Conservation (phyloP, 1,284 basidiomycete species). For the Apiotrichum brassicae region DNA sequence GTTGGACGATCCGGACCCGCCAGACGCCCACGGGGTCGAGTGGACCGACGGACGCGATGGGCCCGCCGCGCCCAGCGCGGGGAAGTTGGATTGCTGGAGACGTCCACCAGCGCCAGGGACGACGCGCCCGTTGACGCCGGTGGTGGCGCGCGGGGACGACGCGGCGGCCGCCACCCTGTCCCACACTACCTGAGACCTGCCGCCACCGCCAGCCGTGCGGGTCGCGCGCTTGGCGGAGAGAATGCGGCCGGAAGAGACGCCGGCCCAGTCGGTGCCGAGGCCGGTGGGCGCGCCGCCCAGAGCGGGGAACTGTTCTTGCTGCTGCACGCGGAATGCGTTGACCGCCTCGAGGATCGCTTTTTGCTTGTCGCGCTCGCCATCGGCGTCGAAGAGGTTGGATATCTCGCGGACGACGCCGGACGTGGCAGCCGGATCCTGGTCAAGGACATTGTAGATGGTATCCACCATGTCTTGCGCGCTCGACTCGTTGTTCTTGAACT, state of each 20-base stretch:
- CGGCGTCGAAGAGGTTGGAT: slow-evolving; percentile 67
- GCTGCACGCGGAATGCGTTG: slow-evolving; percentile 77
- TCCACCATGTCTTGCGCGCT: slow-evolving; percentile 76
- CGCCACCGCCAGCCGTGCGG: slow-evolving; percentile 50
- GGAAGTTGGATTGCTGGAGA: slow-evolving; percentile 26
- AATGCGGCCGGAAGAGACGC: slow-evolving; percentile 70
- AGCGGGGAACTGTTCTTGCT: slow-evolving; percentile 76
- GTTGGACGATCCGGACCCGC: slow-evolving; percentile 34
- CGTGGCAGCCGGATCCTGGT: slow-evolving; percentile 67
- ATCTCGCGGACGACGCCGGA: slow-evolving; percentile 70
- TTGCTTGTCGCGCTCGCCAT: slow-evolving; percentile 69
- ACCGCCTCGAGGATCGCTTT: slow-evolving; percentile 66
- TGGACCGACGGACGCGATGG: slow-evolving; percentile 17
- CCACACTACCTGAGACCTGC: slow-evolving; percentile 64
- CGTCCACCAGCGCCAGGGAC: slow-evolving; percentile 33
- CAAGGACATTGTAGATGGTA: slow-evolving; percentile 78
- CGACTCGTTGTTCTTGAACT: slow-evolving; percentile 71
- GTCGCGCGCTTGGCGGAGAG: slow-evolving; percentile 75
- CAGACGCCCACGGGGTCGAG: slow-evolving; percentile 42
- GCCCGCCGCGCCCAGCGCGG: slow-evolving; percentile 25
- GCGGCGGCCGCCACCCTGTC: slow-evolving; percentile 81
- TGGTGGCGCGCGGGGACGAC: slow-evolving; percentile 50
- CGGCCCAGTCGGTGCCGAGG: slow-evolving; percentile 61
- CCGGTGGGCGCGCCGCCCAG: slow-evolving; percentile 52
- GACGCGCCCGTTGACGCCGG: slow-evolving; percentile 33